A percentile compares a stretch with the other conserved stretches of the same genome.
phyloP scores from a whole-genome alignment of 345 rosid species.

The Eucalyptus pauciflora region DNA sequence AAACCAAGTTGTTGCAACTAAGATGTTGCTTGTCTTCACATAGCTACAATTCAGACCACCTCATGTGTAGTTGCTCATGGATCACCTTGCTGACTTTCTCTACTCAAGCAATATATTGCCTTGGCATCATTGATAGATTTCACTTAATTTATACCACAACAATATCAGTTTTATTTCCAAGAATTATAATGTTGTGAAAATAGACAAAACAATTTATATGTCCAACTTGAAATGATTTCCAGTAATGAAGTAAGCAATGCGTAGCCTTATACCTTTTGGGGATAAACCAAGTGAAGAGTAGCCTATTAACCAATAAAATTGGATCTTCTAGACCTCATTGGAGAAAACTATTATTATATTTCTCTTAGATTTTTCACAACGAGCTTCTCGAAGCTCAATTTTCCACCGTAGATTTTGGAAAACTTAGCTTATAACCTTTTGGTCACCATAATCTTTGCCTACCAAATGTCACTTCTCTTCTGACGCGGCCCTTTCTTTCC shows the following conservation, averaged over 20 bases:
- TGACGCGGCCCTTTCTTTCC: no score
- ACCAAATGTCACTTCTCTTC: neutral
- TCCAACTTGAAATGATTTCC: no score
- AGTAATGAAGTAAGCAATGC: no score
- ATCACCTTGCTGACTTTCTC: constrained; percentile 18
- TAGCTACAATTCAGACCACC: neutral
- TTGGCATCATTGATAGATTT: constrained; percentile 1
- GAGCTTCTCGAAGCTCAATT: neutral
- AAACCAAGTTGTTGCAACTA: accelerated
- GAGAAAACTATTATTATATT: no score
- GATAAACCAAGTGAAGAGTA: no score
- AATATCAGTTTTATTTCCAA: neutral
- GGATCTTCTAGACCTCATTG: no score
- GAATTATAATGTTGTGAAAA: neutral
- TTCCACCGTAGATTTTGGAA: neutral
- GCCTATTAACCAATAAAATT: no score
- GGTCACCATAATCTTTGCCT: neutral
- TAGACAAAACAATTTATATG: neutral
- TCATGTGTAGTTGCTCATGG: neutral
- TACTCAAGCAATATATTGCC: neutral
- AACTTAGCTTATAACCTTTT: neutral
- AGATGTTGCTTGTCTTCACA: neutral
- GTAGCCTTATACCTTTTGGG: no score
- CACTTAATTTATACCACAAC: neutral
- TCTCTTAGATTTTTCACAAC: no score